phyloP scores from a whole-genome alignment of 2,329 filamentous ascomycete genomes.

The Paraconiothyrium sp. region DNA sequence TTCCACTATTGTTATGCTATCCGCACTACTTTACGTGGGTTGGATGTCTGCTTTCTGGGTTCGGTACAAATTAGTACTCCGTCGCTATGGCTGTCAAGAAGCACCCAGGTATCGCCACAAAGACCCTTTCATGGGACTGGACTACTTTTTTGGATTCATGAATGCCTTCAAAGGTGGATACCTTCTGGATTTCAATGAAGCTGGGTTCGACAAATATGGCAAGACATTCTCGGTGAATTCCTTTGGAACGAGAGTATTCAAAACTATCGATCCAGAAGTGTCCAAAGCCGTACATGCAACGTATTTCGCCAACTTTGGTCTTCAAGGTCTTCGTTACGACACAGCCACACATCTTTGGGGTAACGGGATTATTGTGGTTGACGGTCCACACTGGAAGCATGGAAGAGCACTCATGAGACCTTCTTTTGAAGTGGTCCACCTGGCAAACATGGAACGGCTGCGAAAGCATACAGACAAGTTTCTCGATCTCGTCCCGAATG shows the following conservation, averaged over 20 bases:
- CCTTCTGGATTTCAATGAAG: constrained; percentile 17
- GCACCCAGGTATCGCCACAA: constrained; percentile 28
- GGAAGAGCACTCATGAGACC: constrained; percentile 12
- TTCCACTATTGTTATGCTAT: background rate
- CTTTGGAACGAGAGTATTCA: constrained; percentile 18
- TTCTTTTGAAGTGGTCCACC: constrained; percentile 12
- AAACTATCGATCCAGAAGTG: constrained; percentile 22
- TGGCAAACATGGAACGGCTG: constrained; percentile 16
- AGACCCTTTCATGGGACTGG: constrained; percentile 30
- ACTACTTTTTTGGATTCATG: constrained; percentile 28
- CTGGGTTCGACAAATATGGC: constrained; percentile 17
- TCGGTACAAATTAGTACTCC: constrained; percentile 7
- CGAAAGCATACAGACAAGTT: constrained; percentile 29
- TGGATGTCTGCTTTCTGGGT: no score
- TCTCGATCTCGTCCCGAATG: constrained; percentile 30
- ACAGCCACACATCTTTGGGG: constrained; percentile 9
- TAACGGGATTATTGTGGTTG: constrained; percentile 14
- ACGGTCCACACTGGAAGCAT: constrained; percentile 15
- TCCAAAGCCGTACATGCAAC: constrained; percentile 22
- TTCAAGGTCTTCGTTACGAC: constrained; percentile 8
- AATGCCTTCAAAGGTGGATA: constrained; percentile 20
- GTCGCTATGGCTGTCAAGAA: constrained; percentile 18
- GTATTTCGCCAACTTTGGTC: constrained; percentile 10
- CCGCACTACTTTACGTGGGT: background rate
- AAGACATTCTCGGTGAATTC: constrained; percentile 20